Evolutionary conservation across 2,329 filamentous ascomycete species (phyloP).

Genomic region (Hymenotorrendiella dingleyae): DNA sequence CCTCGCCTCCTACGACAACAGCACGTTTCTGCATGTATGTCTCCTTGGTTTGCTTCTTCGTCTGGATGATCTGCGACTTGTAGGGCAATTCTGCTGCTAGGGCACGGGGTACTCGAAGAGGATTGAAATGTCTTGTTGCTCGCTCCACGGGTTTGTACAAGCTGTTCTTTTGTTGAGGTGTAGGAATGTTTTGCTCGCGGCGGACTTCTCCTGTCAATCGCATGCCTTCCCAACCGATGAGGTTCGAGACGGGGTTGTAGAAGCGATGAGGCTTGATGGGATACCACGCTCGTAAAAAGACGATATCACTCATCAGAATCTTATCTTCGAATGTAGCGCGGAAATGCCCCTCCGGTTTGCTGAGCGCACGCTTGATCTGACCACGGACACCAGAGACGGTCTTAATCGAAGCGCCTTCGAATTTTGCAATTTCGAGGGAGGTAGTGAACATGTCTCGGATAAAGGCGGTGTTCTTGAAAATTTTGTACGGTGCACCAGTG

Average conservation of each 20-base stretch:
- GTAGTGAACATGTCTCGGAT: slow-evolving; percentile 98
- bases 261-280: slow-evolving; percentile 91
- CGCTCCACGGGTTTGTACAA: slow-evolving; percentile 70
- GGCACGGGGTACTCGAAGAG: slow-evolving; percentile 64
- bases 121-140: slow-evolving; percentile 69
- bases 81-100: slow-evolving; percentile 82
- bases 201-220: slow-evolving; percentile 89
- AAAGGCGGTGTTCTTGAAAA: slow-evolving; percentile 98
- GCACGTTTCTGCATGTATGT: slow-evolving; percentile 96
- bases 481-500: slow-evolving; percentile 89
- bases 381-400: slow-evolving; percentile 94
- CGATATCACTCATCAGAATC: slow-evolving; percentile 91
- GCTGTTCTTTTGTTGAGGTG: slow-evolving; percentile 77
- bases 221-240: slow-evolving; percentile 89
- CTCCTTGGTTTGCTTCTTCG: slow-evolving; percentile 69
- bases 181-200: slow-evolving; percentile 65
- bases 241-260: slow-evolving; percentile 93
- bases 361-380: slow-evolving; percentile 92
- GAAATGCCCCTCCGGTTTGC: slow-evolving; percentile 92
- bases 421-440: slow-evolving; percentile 92
- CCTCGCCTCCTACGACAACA: slow-evolving; percentile 78
- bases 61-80: slow-evolving; percentile 82
- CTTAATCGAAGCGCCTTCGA: slow-evolving; percentile 91
- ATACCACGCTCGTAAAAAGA: slow-evolving; percentile 96
- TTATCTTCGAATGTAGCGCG: slow-evolving; percentile 98